These are phyloP conservation scores for Leccinum subtestaceum DNA, from an alignment of 768 basidiomycete genomes.

Conservation along the genomic window DNA sequence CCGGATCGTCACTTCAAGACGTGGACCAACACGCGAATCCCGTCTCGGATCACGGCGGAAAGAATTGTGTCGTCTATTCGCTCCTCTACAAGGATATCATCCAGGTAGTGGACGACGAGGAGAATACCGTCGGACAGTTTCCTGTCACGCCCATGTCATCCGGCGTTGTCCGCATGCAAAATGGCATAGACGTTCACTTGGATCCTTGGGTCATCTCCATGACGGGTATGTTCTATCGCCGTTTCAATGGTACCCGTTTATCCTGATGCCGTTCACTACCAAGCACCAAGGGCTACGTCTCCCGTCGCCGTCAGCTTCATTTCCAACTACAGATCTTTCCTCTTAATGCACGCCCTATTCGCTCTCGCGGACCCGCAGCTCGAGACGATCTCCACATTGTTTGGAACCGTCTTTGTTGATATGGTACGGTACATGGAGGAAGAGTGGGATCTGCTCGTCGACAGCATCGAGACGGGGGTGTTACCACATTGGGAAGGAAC, in stretches of 20 bases:
- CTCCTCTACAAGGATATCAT: slow-evolving; percentile 13
- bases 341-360: slow-evolving; percentile 23
- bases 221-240: slow-evolving; percentile 1
- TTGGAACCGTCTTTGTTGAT: slow-evolving; percentile 19
- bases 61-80: slow-evolving; percentile 23
- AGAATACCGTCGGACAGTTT: not conserved
- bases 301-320: slow-evolving; percentile 22
- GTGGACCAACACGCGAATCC: slow-evolving; percentile 17
- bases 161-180: slow-evolving; percentile 20
- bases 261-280: not conserved
- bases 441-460: slow-evolving; percentile 19
- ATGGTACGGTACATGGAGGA: slow-evolving; percentile 21
- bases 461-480: slow-evolving; percentile 12
- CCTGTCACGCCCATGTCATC: slow-evolving; percentile 14
- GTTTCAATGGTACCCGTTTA: not conserved
- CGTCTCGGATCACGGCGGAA: slow-evolving; percentile 13
- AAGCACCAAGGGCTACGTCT: slow-evolving; percentile 16
- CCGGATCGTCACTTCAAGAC: slow-evolving; percentile 7
- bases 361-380: slow-evolving; percentile 17
- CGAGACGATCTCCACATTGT: slow-evolving; percentile 18
- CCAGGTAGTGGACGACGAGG: slow-evolving; percentile 4
- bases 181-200: slow-evolving; percentile 13
- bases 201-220: slow-evolving; percentile 10
- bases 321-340: slow-evolving; percentile 16
- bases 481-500: slow-evolving; percentile 21